Percentiles rank a stretch among this genome's conserved stretches.
These are phyloP conservation scores for Zasmidium cellare DNA, from an alignment of 2,329 filamentous ascomycete genomes.

Conservation along the genomic window DNA sequence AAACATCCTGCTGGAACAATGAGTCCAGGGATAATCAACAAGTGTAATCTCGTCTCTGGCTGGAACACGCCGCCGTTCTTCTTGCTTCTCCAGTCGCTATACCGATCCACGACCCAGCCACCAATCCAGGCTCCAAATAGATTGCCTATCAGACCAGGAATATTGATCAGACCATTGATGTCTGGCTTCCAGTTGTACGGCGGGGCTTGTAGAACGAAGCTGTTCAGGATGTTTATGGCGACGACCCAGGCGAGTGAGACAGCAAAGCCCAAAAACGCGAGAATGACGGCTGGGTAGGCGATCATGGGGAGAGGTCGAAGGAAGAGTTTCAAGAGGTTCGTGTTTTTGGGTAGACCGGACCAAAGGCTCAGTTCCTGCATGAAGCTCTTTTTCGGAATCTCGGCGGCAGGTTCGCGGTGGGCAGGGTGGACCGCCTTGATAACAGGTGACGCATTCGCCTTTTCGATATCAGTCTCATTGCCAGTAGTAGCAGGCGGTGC, in stretches of 20 bases:
- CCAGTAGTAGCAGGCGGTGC: neutral
- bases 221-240: slow-evolving; percentile 41
- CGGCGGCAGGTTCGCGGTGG: slow-evolving; percentile 4
- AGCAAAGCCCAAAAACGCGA: slow-evolving; percentile 40
- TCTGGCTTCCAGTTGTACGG: slow-evolving; percentile 39
- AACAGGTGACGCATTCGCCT: slow-evolving; percentile 15
- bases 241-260: slow-evolving; percentile 40
- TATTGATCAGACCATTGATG: slow-evolving; percentile 43
- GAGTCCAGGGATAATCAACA: slow-evolving; percentile 43
- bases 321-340: slow-evolving; percentile 38
- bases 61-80: slow-evolving; percentile 46
- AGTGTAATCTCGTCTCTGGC: slow-evolving; percentile 46
- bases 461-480: slow-evolving; percentile 16
- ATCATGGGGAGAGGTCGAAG: slow-evolving; percentile 39
- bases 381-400: slow-evolving; percentile 35
- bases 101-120: slow-evolving; percentile 46
- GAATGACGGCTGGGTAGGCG: slow-evolving; percentile 39
- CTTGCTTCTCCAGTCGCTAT: slow-evolving; percentile 43
- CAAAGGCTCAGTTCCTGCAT: slow-evolving; percentile 37
- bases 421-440: slow-evolving; percentile 10
- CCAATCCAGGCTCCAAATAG: slow-evolving; percentile 44
- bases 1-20: slow-evolving; percentile 46
- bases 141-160: slow-evolving; percentile 45
- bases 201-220: slow-evolving; percentile 42
- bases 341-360: slow-evolving; percentile 33